Base-by-base conservation (phyloP, 2,329 filamentous ascomycete genomes). In the Lojkania enalia region DNA sequence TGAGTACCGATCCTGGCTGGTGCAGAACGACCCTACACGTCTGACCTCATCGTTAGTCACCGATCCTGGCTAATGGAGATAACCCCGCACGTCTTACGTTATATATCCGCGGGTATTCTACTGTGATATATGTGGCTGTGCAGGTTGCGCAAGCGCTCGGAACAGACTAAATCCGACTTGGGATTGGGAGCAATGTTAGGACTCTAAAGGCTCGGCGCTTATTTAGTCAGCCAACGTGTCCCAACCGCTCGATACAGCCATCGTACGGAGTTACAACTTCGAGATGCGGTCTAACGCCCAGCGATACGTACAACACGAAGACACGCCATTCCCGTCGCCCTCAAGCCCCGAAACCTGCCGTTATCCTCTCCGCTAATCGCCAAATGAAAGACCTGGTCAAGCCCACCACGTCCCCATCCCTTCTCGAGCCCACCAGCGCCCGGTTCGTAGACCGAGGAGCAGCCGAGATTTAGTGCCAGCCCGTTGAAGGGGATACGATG, bases 371-470 rank as follows among this genome's bases (percentile, higher is more conserved):
- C 39, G 39, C 39, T 30, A 20, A 7, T 27, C n/a, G 23, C 23
- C n/a, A 19, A 36, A 7, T 5, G 33, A 36, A 36, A 5, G 33
- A 36, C 33, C 33, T 36, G 33, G 25, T 42, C 39, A 15, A 42
- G 39, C 39, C 39, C 39, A 21, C 39, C 39, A 21, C 39, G 30
- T 25, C 29, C 39, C 25, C 15, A 35, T 42, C 15, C 23, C 33
- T 35, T 42, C 39, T 42, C 39, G 20, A 42, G 39, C 19, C 39
- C 39, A 42, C 39, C 39, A 25, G 29, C 29, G 39, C 38, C 33
- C 29, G 39, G 16, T 42, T 42, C 39, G 18, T 42, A 33, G 39
- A 35, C 39, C 19, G 25, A 42, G 39, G 29, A 33, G 29, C 39
- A 35, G 29, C 33, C 15, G 33, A 33, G 33, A 20, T 20, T 19